Base-by-base conservation (phyloP, 805 yeast species). In the Kodamaea kaohsiungensis region DNA sequence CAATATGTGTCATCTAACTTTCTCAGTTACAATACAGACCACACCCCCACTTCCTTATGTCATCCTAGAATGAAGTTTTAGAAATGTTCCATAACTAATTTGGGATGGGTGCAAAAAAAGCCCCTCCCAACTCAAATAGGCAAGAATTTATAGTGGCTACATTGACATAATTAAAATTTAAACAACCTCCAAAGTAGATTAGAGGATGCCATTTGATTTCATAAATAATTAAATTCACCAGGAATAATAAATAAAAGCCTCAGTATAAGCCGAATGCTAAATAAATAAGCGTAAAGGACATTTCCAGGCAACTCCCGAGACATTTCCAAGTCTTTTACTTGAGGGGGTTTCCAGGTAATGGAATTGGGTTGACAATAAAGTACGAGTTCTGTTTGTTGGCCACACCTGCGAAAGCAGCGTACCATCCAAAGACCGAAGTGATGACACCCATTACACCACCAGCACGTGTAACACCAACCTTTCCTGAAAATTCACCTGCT, bases 401-500 rank as follows among this genome's bases (percentile, higher is more conserved):
- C 25, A 64, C 57, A 56, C 70, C 70, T 7, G 69, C 68, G 47
- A 61, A 66, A 7, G 66, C 65, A 45, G 61, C 61, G 46, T 65
- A 67, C 66, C 65, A 66, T 3, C 70, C 70, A 37, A 60, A 54
- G 30, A 55, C 56, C 6, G 70, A 64, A 9, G 67, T 60, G 49
- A 67, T 53, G 25, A 63, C 46, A 2, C 67, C 68, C 42, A 65
- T 53, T 9, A 63, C 60, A n/a, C 71, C 71, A 1, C 64, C 70
- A 7, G 69, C 69, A 25, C 49, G 48, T 17, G 51, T 38, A 25
- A 57, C 49, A 13, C 37, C 15, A 5, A 59, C 42, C 33, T 56
- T 59, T 0, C 64, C 68, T n/a, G 81, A 81, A 58, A 86, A 78
- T 48, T 74, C 63, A 15, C 85, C 88, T 45, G 83, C 66, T 8